These are phyloP conservation scores for Neonectria coccinea DNA, from an alignment of 2,329 filamentous ascomycete species.

Conservation along the genomic window DNA sequence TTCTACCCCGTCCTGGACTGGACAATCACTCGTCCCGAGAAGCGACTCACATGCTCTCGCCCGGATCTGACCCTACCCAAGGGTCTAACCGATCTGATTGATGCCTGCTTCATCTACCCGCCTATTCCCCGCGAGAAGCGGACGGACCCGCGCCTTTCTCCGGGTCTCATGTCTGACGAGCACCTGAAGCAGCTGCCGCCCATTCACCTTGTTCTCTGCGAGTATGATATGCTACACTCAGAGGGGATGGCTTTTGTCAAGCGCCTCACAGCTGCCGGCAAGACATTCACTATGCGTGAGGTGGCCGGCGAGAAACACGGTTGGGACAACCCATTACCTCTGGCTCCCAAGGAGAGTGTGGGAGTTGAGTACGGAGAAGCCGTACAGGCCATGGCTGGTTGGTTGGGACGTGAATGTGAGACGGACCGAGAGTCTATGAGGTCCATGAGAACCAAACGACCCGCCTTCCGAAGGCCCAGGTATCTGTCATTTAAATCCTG, in stretches of 20 bases:
- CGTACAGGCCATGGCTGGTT: conserved; percentile 54
- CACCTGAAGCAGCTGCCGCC: conserved; percentile 65
- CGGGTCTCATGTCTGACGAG: conserved; percentile 66
- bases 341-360: conserved; percentile 58
- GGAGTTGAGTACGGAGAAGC: conserved; percentile 60
- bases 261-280: conserved; percentile 58
- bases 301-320: conserved; percentile 60
- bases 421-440: conserved; percentile 52
- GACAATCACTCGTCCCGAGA: conserved; percentile 66
- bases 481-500: conserved; percentile 49
- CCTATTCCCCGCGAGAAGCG: conserved; percentile 59
- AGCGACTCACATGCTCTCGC: conserved; percentile 63
- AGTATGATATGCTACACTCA: conserved; percentile 72
- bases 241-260: conserved; percentile 72
- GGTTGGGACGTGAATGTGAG: conserved; percentile 55
- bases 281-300: conserved; percentile 54
- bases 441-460: conserved; percentile 51
- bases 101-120: conserved; percentile 70
- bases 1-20: conserved; percentile 75
- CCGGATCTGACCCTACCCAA: conserved; percentile 70
- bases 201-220: conserved; percentile 70
- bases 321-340: conserved; percentile 62
- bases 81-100: conserved; percentile 71
- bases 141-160: conserved; percentile 67
- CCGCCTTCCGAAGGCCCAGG: conserved; percentile 48